phyloP scores from a whole-genome alignment of 75 land plant genomes.

The Sequoiadendron giganteum region DNA sequence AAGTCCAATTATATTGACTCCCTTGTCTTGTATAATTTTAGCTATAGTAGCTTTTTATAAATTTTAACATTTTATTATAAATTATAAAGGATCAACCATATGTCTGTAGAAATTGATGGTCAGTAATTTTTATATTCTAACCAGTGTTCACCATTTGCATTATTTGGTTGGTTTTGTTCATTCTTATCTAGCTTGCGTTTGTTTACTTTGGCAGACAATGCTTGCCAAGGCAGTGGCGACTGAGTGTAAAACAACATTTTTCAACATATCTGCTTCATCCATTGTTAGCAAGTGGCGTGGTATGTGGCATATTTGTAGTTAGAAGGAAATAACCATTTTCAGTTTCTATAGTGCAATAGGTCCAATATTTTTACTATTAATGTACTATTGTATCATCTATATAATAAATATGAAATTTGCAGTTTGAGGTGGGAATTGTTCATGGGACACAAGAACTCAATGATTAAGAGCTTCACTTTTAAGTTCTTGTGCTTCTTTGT shows the following conservation, averaged over 20 bases:
- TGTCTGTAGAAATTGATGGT: background rate
- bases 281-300: constrained; percentile 99
- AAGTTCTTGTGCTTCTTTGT: background rate
- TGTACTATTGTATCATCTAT: background rate
- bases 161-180: background rate
- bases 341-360: background rate
- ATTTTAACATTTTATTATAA: background rate
- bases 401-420: background rate
- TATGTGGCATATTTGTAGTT: constrained; percentile 26
- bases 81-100: background rate
- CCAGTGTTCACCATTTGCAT: background rate
- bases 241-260: constrained; percentile 97
- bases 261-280: constrained; percentile 98
- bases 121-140: background rate
- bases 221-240: constrained; percentile 99
- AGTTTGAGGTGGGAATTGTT: background rate
- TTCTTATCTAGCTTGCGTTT: background rate
- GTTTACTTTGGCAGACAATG: constrained; percentile 68
- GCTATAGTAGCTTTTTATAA: background rate
- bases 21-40: background rate
- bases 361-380: background rate
- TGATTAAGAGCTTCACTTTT: background rate
- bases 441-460: background rate
- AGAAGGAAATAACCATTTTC: background rate
- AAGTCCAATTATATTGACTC: background rate